Evolutionary conservation across 495 filamentous ascomycete species (phyloP), one percentile per base, ranked within the genome.

Genomic region (Viridothelium virens): DNA sequence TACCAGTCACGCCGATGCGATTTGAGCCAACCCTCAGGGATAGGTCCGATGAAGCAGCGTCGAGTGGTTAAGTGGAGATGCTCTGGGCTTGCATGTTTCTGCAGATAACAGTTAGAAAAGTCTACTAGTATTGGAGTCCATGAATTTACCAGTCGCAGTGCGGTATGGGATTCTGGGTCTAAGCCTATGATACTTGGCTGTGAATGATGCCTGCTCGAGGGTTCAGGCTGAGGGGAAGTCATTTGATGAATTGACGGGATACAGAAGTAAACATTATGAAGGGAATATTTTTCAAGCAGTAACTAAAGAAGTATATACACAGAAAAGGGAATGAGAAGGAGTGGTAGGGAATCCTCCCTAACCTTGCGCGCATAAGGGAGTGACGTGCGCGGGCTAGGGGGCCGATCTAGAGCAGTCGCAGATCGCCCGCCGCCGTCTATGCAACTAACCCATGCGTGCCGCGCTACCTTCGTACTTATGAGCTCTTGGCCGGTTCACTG

Each of bases 1-100:
- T 86, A 88, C 86, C 86, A 88, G 14, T 82, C 79, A 62, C 85
- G 85, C 56, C 84, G 81, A 73, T 88, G 84, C 64, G 80, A 83
- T 63, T 86, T 86, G 61, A 88, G 77, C 86, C 86, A 89, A 63
- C 85, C 86, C 68, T 85, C 82, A 3, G 86, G 86, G 44, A 89
- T 85, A 31, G 86, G 86, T 9, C 86, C 86, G 68, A 89, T 87
- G 74, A 89, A 89, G 71, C 81, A 83, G 41, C 86, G 80, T 36
- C 85, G 78, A 48, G 80, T 83, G 7, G 86, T 89, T 68, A 86
- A 75, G 71, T 88, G 80, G 38, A 89, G 71, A 70, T 89, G 86
- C 59, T 82, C 78, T 25, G 86, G 80, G 61, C 81, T 85, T 37
- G 85, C 82, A 79, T 89, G 83, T 70, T 81, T 78, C 85, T 87